Evolutionary conservation across 2,329 filamentous ascomycete genomes (phyloP).

Genomic region (Fusarium palustre): DNA sequence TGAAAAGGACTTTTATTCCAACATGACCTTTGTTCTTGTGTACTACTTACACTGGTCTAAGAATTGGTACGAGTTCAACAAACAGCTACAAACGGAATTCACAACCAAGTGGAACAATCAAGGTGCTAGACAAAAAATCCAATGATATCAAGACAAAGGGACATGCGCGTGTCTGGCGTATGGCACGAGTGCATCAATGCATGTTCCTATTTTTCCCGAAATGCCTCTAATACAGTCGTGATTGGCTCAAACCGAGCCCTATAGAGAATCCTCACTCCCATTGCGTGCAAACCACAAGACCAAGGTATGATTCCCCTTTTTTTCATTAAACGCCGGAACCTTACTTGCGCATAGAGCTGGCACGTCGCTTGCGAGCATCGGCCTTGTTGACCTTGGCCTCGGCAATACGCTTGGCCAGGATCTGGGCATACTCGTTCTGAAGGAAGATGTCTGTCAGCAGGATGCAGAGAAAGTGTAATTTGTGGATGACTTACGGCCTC

Average conservation of each 20-base stretch:
- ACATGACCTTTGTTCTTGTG: not conserved
- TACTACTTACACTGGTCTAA: not conserved
- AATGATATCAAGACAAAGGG: not conserved
- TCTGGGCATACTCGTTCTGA: conserved; percentile 95
- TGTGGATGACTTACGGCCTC: conserved; percentile 81
- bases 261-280: conserved; percentile 55
- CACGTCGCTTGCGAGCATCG: conserved; percentile 95
- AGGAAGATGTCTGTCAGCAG: not conserved
- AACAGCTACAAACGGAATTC: not conserved
- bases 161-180: conserved; percentile 27
- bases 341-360: conserved; percentile 94
- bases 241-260: conserved; percentile 48
- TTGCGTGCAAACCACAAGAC: conserved; percentile 58
- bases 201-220: conserved; percentile 52
- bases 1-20: not conserved
- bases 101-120: not conserved
- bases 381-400: conserved; percentile 96
- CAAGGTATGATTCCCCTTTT: conserved; percentile 53
- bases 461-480: too few species aligned
- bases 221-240: conserved; percentile 56
- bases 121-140: not conserved
- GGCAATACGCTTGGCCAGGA: conserved; percentile 95
- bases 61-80: not conserved
- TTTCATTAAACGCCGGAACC: conserved; percentile 54
- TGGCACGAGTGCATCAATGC: conserved; percentile 49